Base-by-base conservation (phyloP, 2,329 filamentous ascomycete species). In the Xylariaceae sp. region DNA sequence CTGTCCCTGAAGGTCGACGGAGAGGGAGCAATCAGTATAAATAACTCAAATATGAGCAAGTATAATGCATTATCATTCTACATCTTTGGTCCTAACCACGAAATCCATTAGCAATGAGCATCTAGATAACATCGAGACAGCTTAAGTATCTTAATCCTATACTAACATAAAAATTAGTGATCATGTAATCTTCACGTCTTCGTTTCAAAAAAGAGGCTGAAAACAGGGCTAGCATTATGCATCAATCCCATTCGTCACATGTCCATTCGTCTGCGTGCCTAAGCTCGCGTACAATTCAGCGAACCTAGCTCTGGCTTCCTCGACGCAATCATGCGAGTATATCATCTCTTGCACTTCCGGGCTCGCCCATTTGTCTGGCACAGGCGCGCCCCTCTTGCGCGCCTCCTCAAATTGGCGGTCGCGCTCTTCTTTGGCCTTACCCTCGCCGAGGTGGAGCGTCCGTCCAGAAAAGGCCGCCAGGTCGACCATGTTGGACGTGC, bases 361-460 rank as follows among this genome's bases (percentile, higher is more conserved):
- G 62, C 83, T 83, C 3, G 80, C 80, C 83, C 83, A 86, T 67
- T 84, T 85, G 65, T 86, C 82, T 2, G 80, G 80, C 48, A 76
- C 76, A 45, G 67, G 67, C 43, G 62, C 73, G 50, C 65, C 71
- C 58, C 72, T 75, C 54, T 68, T 59, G 51, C 69, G 72, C 49
- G 77, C 69, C 42, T 74, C 68, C 34, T 72, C 74, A 60, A 82
- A 79, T 65, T 72, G 69, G 44, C 67, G 70, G 55, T 83, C 79
- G 27, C 79, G 70, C 66, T 81, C 76, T 60, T 80, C 75, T 57
- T 76, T 76, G 22, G 76, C 77, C 53, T 72, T 70, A 38, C 79
- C 78, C 55, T 80, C 76, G 29, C 76, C 75, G 2, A 83, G 64
- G 56, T 83, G 79, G 57, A 83, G 63, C 14, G 71, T 71, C n/a